Percentiles rank a stretch among this genome's conserved stretches.
phyloP scores from a whole-genome alignment of 176 grass and related monocot genomes.

The Alopecurus myosuroides region DNA sequence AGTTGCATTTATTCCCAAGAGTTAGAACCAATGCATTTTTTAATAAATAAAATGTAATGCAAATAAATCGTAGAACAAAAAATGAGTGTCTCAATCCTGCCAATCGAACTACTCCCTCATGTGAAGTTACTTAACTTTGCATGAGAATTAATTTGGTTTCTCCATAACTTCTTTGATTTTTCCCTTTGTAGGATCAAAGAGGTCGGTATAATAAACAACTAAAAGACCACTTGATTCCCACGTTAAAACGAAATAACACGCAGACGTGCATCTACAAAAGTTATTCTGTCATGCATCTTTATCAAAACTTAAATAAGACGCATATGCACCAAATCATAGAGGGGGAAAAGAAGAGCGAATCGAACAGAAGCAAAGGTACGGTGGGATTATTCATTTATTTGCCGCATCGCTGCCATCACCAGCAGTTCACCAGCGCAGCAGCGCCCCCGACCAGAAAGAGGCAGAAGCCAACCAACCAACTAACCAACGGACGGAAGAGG shows the following conservation, averaged over 20 bases:
- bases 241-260: neutral
- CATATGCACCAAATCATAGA: neutral
- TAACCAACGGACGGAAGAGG: slow-evolving; percentile 23
- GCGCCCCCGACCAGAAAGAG: slow-evolving; percentile 14
- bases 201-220: neutral
- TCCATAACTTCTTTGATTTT: too few species aligned
- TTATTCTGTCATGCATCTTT: too few species aligned
- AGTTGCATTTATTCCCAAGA: too few species aligned
- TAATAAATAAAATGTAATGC: too few species aligned
- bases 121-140: too few species aligned
- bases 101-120: too few species aligned
- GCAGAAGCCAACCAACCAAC: slow-evolving; percentile 25
- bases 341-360: neutral
- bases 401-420: neutral
- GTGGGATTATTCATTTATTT: neutral
- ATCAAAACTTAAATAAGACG: too few species aligned
- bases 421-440: slow-evolving; percentile 16
- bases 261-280: neutral
- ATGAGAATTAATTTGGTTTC: too few species aligned
- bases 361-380: neutral
- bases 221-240: neutral
- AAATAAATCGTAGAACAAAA: too few species aligned
- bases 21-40: too few species aligned
- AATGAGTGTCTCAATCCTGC: too few species aligned
- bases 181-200: neutral